Evolutionary conservation across 2,329 filamentous ascomycete species (phyloP), one percentile per base, ranked within the genome.

Genomic region (Fusarium globosum): DNA sequence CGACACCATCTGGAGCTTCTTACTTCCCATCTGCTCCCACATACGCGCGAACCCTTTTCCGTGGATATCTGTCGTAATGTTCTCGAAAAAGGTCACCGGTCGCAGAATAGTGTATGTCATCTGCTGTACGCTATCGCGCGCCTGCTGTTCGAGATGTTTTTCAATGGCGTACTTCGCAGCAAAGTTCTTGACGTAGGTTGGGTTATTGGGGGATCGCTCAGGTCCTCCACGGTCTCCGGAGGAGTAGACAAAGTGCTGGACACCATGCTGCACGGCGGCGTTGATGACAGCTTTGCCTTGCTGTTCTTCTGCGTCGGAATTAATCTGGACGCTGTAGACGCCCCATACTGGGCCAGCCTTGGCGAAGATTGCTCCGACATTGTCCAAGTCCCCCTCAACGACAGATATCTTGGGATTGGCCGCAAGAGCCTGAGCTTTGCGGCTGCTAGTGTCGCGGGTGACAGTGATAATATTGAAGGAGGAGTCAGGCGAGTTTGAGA

Each of bases 41-140:
- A 72, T 80, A 30, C 79, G 79, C 3, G 77, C 67, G 61, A 81
- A 81, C 13, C 79, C 79, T 14, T 75, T 77, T 53, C 79, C 79
- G 4, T 79, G 68, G n/a, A 82, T 66, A 48, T 79, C 77, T 18
- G 76, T 62, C 1, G 67, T 68, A n/a, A 81, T 61, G 75, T 86
- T 86, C 3, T 91, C 89, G 79, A 89, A 86, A 79, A 91, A 92
- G 0, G 86, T 87, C 0, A 87, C 85, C 0, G 89, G 89, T 1
- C 89, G 85, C 4, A 91, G 81, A 58, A 91, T 87, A 0, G 88
- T 90, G 82, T 86, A 91, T 4, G 80, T 81, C 87, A 89, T 88
- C 1, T 43, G 14, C 5, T 64, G 61, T 1, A 26, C 20, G 11
- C 61, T 64, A 2, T 59, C 26, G 13, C 30, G n/a, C 6, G 42